phyloP scores from a whole-genome alignment of 768 basidiomycete genomes.

The Amyloporia xantha region DNA sequence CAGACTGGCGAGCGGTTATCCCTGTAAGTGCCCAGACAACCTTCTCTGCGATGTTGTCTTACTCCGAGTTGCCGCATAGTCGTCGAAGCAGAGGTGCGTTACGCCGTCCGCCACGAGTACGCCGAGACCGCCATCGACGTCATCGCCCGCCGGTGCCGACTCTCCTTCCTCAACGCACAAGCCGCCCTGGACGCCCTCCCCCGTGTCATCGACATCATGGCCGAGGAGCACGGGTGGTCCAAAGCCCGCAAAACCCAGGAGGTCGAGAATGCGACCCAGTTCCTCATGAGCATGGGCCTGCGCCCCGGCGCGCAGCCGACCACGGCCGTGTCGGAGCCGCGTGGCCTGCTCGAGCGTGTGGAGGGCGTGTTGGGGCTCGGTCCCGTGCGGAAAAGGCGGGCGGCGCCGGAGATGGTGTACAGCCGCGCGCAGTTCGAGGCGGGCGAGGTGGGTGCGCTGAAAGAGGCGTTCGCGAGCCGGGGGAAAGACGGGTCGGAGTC shows the following conservation, averaged over 20 bases:
- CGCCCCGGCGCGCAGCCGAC: constrained; percentile 41
- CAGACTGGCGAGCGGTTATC: constrained; percentile 63
- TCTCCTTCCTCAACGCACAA: constrained; percentile 89
- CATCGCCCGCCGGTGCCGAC: constrained; percentile 85
- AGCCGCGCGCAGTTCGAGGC: constrained; percentile 48
- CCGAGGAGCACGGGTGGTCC: constrained; percentile 76
- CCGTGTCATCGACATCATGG: constrained; percentile 87
- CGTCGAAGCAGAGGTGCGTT: constrained; percentile 90
- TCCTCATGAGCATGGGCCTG: constrained; percentile 82
- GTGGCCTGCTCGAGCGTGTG: constrained; percentile 77
- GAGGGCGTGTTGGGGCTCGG: constrained; percentile 79
- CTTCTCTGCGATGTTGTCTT: no score
- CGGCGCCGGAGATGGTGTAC: constrained; percentile 29
- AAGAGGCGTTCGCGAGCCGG: constrained; percentile 27
- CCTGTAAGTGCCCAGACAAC: constrained; percentile 49
- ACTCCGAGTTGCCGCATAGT: no score
- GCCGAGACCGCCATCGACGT: constrained; percentile 90
- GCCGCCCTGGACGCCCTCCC: constrained; percentile 83
- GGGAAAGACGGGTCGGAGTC: constrained; percentile 18
- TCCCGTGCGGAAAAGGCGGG: background rate
- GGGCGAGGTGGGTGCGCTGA: constrained; percentile 39
- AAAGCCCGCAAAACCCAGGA: constrained; percentile 50
- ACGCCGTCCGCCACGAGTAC: constrained; percentile 86
- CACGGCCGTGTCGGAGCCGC: constrained; percentile 64
- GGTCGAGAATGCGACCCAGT: constrained; percentile 49